phyloP scores from a whole-genome alignment of 2,329 filamentous ascomycete species.

The Curvularia sp. region DNA sequence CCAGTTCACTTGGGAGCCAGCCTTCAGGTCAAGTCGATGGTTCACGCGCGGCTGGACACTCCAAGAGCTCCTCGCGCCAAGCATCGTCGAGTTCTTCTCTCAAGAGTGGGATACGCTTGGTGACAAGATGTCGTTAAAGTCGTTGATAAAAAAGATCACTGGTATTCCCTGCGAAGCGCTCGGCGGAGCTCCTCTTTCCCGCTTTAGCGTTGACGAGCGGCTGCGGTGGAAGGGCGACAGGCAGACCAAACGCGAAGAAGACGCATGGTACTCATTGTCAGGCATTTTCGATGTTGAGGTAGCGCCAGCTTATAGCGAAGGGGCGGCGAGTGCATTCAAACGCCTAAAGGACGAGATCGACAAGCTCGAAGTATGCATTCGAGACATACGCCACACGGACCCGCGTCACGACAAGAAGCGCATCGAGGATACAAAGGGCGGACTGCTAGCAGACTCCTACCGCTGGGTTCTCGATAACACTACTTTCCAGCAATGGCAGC shows the following conservation, averaged over 20 bases:
- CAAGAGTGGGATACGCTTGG: neutral
- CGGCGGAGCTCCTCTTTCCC: neutral
- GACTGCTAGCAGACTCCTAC: constrained; percentile 14
- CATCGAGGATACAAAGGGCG: constrained; percentile 2
- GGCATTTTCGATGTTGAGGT: neutral
- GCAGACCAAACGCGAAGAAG: neutral
- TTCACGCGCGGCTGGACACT: too few species aligned
- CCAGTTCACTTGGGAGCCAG: constrained; percentile 1
- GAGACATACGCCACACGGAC: neutral
- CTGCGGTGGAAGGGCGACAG: neutral
- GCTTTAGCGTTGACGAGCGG: neutral
- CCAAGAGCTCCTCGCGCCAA: constrained; percentile 10
- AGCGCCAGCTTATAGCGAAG: neutral
- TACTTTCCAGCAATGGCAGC: constrained; percentile 32
- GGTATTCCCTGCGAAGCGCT: neutral
- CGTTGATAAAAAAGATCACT: constrained; percentile 1
- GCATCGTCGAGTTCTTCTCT: neutral
- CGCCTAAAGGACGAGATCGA: neutral
- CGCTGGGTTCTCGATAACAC: constrained; percentile 19
- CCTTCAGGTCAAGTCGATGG: constrained; percentile 1
- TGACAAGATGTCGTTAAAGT: neutral
- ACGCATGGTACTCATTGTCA: neutral
- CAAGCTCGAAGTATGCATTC: neutral
- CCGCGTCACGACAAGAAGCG: neutral
- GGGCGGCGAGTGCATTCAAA: neutral